Evolutionary conservation across 192 early-diverging fungal species (phyloP), one percentile per base, ranked within the genome.

Genomic region (Dispira simplex): DNA sequence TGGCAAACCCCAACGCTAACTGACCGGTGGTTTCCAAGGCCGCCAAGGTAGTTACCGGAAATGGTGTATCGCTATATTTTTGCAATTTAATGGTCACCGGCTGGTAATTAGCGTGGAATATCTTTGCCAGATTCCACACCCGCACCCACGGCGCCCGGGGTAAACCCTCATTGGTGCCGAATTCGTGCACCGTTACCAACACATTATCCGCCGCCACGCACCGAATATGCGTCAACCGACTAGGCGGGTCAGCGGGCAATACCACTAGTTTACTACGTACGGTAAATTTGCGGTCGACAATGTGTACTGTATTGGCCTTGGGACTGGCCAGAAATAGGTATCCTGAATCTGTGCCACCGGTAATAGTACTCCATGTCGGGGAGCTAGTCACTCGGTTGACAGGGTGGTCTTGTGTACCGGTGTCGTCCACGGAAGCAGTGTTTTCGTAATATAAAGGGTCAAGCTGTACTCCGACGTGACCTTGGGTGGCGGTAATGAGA

Each of bases 1-100:
- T 94, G 23, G 91, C 90, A 63, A 98, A 75, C 3, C 93, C 96
- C 44, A 96, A 75, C 14, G 96, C 96, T 14, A 93, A 76, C 72
- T 95, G 96, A 8, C 87, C 85, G 10, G 92, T 64, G 12, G 82
- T 79, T 48, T 91, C 88, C 20, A 68, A 70, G 0, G 68, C 68
- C 3, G 71, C 66, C 0, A 77, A 69, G 1, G 72, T 73, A 0
- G 74, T 75, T 23, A 77, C 53, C 51, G 72, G 76, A 46, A 75
- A 69, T 20, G 79, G 73, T 39, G 63, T 72, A 16, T 66, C 49
- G 27, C 52, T 68, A 27, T 68, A 69, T 49, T 66, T 67, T 63
- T 73, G 71, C 32, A 70, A 71, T 26, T 70, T 66, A 5, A 75
- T 68, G 0, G 64, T 55, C 46, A 73, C 68, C 11, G 71, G 74